Evolutionary conservation across 345 rosid species (phyloP).

Genomic region (Euclidium syriacum): DNA sequence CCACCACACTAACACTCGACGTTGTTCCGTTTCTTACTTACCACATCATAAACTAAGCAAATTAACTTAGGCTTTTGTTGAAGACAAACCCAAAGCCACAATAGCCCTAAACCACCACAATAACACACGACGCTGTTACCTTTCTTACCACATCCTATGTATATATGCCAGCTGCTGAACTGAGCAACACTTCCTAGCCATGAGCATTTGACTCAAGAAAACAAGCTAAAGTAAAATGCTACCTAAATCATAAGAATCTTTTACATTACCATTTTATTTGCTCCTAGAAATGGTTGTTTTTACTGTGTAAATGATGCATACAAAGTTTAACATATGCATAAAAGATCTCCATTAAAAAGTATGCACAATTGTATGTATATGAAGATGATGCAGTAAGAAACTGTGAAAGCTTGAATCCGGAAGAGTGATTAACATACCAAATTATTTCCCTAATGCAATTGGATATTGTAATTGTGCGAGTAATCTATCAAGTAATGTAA

Average conservation of each 20-base stretch:
- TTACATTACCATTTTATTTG: neutral
- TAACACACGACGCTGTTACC: neutral
- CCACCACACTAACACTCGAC: neutral
- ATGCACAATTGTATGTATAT: neutral
- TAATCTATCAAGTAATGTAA: neutral
- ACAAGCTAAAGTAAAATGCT: neutral
- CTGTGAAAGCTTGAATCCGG: neutral
- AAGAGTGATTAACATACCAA: neutral
- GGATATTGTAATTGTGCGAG: neutral
- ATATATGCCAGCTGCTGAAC: neutral
- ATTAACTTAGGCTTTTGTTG: neutral
- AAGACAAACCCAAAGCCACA: neutral
- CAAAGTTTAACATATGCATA: neutral
- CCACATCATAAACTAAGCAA: neutral
- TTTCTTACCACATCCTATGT: neutral
- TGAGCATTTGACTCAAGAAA: neutral
- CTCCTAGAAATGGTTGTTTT: neutral
- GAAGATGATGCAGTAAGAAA: neutral
- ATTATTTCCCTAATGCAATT: constrained; percentile 5
- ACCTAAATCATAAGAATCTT: neutral
- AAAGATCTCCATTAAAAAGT: neutral
- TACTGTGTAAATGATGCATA: neutral
- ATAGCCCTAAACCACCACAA: neutral
- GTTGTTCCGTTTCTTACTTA: neutral
- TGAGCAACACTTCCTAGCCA: neutral